A percentile compares a stretch with the other conserved stretches of the same genome.
These are phyloP conservation scores for Selaginella tamariscina DNA, from an alignment of 75 land plant species.

Conservation along the genomic window DNA sequence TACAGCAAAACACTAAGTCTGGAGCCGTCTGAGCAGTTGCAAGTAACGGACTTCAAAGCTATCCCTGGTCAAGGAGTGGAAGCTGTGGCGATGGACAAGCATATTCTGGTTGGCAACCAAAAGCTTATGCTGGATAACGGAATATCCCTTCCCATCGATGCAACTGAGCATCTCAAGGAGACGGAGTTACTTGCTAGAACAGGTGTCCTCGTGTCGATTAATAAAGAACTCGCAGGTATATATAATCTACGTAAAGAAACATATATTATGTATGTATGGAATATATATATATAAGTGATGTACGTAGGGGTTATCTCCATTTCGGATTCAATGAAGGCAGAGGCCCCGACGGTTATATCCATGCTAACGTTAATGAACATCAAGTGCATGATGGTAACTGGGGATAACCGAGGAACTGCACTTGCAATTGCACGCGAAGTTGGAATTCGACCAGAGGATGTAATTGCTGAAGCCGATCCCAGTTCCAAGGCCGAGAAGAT, in stretches of 20 bases:
- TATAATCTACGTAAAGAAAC: too few species aligned
- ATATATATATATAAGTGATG: too few species aligned
- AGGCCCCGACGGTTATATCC: conserved; percentile 39
- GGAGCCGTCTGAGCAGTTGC: conserved; percentile 14
- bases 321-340: conserved; percentile 62
- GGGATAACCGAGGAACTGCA: conserved; percentile 78
- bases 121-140: conserved; percentile 40
- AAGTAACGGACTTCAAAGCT: conserved; percentile 39
- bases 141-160: conserved; percentile 34
- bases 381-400: conserved; percentile 53
- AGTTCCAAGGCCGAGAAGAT: conserved; percentile 66
- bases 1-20: conserved; percentile 37
- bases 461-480: conserved; percentile 63
- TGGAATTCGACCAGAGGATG: conserved; percentile 43
- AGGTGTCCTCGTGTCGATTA: conserved; percentile 47
- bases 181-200: conserved; percentile 48
- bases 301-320: conserved; percentile 63
- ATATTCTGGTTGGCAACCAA: conserved; percentile 53
- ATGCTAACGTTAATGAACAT: conserved; percentile 50
- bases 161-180: conserved; percentile 26
- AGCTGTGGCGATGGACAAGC: conserved; percentile 34
- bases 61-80: conserved; percentile 57
- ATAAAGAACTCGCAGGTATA: conserved; percentile 42
- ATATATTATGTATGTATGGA: too few species aligned
- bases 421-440: conserved; percentile 43